Evolutionary conservation across 1,139 yeast genomes (phyloP).

Genomic region (Blastobotrys persicus): DNA sequence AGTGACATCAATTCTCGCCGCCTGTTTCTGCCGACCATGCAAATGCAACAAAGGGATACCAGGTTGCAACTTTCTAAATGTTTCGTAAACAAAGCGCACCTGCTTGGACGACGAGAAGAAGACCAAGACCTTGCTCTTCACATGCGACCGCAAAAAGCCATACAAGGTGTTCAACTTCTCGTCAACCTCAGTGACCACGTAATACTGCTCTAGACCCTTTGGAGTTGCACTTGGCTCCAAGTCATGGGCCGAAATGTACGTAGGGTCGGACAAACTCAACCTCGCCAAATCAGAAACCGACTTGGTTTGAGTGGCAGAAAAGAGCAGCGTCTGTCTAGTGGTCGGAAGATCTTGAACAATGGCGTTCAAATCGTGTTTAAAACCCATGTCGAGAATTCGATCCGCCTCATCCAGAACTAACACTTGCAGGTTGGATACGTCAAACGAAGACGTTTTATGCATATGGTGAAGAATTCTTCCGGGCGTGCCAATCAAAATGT

Average conservation of each 20-base stretch:
- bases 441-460: constrained; percentile 89
- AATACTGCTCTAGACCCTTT: constrained; percentile 77
- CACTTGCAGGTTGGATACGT: constrained; percentile 72
- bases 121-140: constrained; percentile 80
- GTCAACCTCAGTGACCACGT: constrained; percentile 64
- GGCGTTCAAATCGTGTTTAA: constrained; percentile 81
- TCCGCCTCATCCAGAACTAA: constrained; percentile 95
- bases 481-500: constrained; percentile 92
- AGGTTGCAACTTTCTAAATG: constrained; percentile 89
- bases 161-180: constrained; percentile 84
- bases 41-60: constrained; percentile 90
- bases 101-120: constrained; percentile 92
- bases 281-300: constrained; percentile 86
- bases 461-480: constrained; percentile 92
- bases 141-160: constrained; percentile 87
- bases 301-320: constrained; percentile 87
- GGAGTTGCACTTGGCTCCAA: constrained; percentile 62
- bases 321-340: constrained; percentile 81
- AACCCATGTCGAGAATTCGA: constrained; percentile 95
- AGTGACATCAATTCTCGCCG: constrained; percentile 87
- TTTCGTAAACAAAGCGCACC: constrained; percentile 89
- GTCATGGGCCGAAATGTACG: constrained; percentile 53
- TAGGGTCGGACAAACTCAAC: constrained; percentile 76
- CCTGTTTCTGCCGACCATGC: constrained; percentile 95
- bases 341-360: constrained; percentile 76